Percentiles rank a stretch among this genome's conserved stretches.
Evolutionary conservation across 129 eudicot species (phyloP).

Genomic region (Heracleum sosnowskyi): DNA sequence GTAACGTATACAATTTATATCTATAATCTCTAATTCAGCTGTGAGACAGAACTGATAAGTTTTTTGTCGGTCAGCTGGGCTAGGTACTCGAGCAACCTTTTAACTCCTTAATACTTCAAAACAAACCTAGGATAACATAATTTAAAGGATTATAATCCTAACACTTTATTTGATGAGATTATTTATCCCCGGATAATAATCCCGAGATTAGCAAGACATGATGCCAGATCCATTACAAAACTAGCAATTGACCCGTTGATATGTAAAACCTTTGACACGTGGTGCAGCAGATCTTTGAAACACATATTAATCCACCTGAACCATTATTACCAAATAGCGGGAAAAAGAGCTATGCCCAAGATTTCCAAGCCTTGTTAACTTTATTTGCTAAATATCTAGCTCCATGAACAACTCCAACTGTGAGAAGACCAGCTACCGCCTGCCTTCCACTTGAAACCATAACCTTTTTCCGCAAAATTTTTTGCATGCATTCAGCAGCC

Average conservation of each 20-base stretch:
- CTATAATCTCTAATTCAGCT: background rate
- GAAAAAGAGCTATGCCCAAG: constrained; percentile 23
- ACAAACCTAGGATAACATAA: too few relatives aligned
- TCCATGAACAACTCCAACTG: constrained; percentile 71
- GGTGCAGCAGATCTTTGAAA: background rate
- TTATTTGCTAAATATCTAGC: constrained; percentile 58
- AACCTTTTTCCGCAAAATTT: constrained; percentile 58
- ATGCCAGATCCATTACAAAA: background rate
- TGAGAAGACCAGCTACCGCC: constrained; percentile 73
- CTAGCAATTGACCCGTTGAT: background rate
- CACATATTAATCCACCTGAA: background rate
- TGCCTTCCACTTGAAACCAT: constrained; percentile 89
- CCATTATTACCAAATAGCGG: background rate
- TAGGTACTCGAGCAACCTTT: background rate
- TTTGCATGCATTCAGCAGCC: constrained; percentile 59
- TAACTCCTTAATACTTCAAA: too few relatives aligned
- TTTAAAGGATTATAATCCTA: too few relatives aligned
- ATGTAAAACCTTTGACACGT: background rate
- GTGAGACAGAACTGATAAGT: background rate
- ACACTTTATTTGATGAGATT: too few relatives aligned
- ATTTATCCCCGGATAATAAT: too few relatives aligned
- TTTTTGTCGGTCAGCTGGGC: background rate
- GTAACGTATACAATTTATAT: background rate
- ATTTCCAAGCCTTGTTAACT: constrained; percentile 80
- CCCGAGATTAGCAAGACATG: background rate